Evolutionary conservation across 345 rosid species (phyloP), one percentile per base, ranked within the genome.

Genomic region (Brassica incana): DNA sequence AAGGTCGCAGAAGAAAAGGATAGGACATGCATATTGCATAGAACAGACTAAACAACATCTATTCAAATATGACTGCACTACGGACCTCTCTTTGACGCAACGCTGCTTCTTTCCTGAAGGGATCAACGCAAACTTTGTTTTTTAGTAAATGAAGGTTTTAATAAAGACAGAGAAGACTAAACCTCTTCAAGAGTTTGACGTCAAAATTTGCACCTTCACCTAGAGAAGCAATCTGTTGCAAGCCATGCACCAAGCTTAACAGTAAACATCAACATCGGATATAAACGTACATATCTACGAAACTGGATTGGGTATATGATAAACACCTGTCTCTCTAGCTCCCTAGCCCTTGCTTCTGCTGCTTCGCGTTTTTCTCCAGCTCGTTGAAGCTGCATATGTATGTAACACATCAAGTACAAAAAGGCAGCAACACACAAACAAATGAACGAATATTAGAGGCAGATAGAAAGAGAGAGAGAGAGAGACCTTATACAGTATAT

Each of bases 191-290:
- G 78, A 90, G 83, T 83, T 91, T 93, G 79, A 88, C 94, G 83
- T 93, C 98, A 65, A 95, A 83, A 33, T 93, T 91, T 63, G 90
- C 92, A 77, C 99, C 98, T 84, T 92, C 99, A 43, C 99, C 99
- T 58, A 96, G 87, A 48, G 93, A 83, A 74, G 97, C 99, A 81
- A 93, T 89, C 99, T 96, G 76, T 71, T 80, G 71, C 61, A 80
- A 71, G 43, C 54, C 68, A 80, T 23, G 69, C 32, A 23, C 15
- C 72, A 50, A 9, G 62, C 52, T 36, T 27, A 38, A 54, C 12
- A 5, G 23, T 71, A 65, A 76, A 32, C 45, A 80, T 75, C 75
- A 80, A 54, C 25, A 30, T 20, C 20, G 58, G 35, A 63, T 2
- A 62, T 8, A 62, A 48, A 2, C 9, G 9, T 25, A 38, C 45